Evolutionary conservation across 495 filamentous ascomycete genomes (phyloP), one percentile per base, ranked within the genome.

Genomic region (Penicillium herquei): DNA sequence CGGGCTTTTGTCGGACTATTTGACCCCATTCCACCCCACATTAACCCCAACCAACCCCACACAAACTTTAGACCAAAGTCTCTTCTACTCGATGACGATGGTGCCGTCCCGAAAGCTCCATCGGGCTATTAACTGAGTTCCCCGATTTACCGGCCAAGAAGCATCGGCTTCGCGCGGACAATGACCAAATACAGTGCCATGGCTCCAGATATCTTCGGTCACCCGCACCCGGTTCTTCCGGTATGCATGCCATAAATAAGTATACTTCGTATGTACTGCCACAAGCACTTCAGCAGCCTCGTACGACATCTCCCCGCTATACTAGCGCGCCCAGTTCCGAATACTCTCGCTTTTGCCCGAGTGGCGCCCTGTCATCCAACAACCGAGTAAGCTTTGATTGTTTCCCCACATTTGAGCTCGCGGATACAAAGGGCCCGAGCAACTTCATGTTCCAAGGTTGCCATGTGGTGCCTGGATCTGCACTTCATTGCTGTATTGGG

Each of bases 361-460:
- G 43, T 14, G 42, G 18, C 42, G 18, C 5, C 21, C 21, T 43
- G 17, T 26, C 14, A 51, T 17, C 34, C 37, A 26, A 26, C 43
- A 35, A 31, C 48, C n/a, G 26, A 46, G 39, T 54, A 48, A 57
- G 50, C 43, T 57, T 54, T 40, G 57, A 49, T 32, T 35, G 17
- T 32, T 64, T 54, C 65, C 59, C 65, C 62, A 62, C 62, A 60
- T 41, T 17, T 54, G 50, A 55, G 45, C 30, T 61, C 51, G 21
- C 21, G 21, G 21, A 51, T 39, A 32, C 47, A 13, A 17, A 46
- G 51, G 45, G 47, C 31, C 56, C 54, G 53, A 54, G 59, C 50
- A 39, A 54, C 21, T n/a, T n/a, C n/a, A n/a, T 26, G 46, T 60
- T 12, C 31, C 6, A n/a, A 21, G 7, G 35, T 17, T 49, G 46